These are phyloP conservation scores for Kodamaea ohmeri DNA, from an alignment of 1,139 yeast genomes.

Conservation along the genomic window DNA sequence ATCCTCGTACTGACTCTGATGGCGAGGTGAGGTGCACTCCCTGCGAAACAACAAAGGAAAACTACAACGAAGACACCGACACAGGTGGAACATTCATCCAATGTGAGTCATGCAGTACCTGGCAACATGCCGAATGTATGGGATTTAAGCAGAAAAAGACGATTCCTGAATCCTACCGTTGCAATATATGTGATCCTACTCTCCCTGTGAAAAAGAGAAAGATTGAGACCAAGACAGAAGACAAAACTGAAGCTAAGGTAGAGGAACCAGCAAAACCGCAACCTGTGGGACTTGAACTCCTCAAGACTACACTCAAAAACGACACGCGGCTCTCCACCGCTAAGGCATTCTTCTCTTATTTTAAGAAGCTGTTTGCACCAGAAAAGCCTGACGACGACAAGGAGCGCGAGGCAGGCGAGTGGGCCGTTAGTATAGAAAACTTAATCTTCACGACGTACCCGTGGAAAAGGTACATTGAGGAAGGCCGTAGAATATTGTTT, in stretches of 20 bases:
- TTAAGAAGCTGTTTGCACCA: slow-evolving; percentile 41
- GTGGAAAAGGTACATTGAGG: slow-evolving; percentile 37
- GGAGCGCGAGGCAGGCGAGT: slow-evolving; percentile 30
- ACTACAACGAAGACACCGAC: slow-evolving; percentile 59
- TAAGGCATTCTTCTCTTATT: slow-evolving; percentile 39
- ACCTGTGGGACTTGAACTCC: slow-evolving; percentile 9
- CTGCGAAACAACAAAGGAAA: slow-evolving; percentile 64
- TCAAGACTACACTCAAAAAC: slow-evolving; percentile 23
- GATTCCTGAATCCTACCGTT: slow-evolving; percentile 34
- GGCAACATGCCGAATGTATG: slow-evolving; percentile 85
- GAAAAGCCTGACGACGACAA: slow-evolving; percentile 30
- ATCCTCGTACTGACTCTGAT: no score
- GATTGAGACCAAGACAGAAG: neutral
- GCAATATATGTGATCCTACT: slow-evolving; percentile 28
- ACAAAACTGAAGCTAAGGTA: slow-evolving; percentile 2
- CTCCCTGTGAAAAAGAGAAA: neutral
- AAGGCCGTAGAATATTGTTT: slow-evolving; percentile 42
- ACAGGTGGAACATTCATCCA: slow-evolving; percentile 67
- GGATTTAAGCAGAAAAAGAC: slow-evolving; percentile 35
- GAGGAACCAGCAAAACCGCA: neutral
- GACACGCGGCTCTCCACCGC: slow-evolving; percentile 36
- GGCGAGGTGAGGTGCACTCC: slow-evolving; percentile 55
- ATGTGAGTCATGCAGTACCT: slow-evolving; percentile 73
- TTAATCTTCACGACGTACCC: slow-evolving; percentile 30
- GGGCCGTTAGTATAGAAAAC: slow-evolving; percentile 44